Base-by-base conservation (phyloP, 768 basidiomycete genomes). In the Mycena epipterygia region DNA sequence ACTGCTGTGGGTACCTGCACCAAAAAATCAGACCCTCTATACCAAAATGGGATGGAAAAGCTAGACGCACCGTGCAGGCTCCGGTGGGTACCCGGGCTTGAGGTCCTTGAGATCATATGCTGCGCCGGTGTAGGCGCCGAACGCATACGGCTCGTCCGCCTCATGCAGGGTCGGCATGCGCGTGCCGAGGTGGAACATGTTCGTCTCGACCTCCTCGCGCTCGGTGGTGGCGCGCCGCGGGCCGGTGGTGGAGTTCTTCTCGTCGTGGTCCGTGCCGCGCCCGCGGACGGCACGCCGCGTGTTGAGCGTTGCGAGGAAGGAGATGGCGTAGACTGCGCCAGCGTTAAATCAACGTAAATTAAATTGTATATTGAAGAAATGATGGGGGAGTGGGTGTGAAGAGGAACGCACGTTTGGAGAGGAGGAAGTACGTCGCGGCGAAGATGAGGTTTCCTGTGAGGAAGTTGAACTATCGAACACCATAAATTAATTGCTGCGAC, bases 231-330 rank as follows among this genome's bases (percentile, higher is more conserved):
- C 76, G n/a, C 37, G 51, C 12, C 59, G 61, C n/a, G 13, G 8
- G 23, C 60, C n/a, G n/a, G n/a, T 72, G 5, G 53, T 57, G 2
- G 71, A 63, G 2, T 51, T 73, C 9, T 79, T 81, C 76, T 86
- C 82, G n/a, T n/a, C n/a, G 48, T 79, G 77, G 61, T 91, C 89
- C 2, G 90, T 89, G 27, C 89, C 89, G 35, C 85, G 81, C 14
- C 89, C 90, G 6, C 86, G 85, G 44, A 89, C 75, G 29, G 79
- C 81, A 57, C 87, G 81, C 23, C 91, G 85, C 3, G 90, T 91
- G 78, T 92, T 92, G 39, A 93, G 83, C 89, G 91, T 89, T 42
- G 91, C 90, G 76, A 92, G 81, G 78, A 90, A 85, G n/a, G 85
- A 88, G 39, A 84, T 79, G 0, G 79, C 84, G 69, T 87, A 88